Base-by-base conservation (phyloP, 2,329 filamentous ascomycete genomes). In the Phyllosticta citriasiana region DNA sequence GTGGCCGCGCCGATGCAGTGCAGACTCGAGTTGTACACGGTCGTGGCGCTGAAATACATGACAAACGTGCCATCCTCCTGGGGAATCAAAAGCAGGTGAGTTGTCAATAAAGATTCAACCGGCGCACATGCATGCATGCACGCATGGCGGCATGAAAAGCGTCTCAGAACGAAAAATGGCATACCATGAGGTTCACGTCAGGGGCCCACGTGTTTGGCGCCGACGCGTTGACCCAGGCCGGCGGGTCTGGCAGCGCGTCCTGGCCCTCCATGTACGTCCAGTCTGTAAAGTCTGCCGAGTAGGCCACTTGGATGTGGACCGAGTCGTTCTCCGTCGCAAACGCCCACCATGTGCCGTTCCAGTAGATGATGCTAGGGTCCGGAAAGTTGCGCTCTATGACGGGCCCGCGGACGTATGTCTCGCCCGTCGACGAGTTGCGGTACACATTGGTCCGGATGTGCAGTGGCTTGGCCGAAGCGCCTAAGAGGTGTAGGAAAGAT, bases 1-100 rank as follows among this genome's bases (percentile, higher is more conserved):
- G 78, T 75, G 2, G 84, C 84, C 2, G 77, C 77, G 53, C 84
- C 84, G 62, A 88, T 73, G 72, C 84, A 88, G 70, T 87, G 84
- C 19, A 54, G 57, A 7, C 65, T 67, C 2, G 72, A 64, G 52
- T 68, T 69, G 16, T 68, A 69, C 8, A 73, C 75, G 54, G 76
- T 73, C 65, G 79, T 73, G n/a, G 78, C 83, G 4, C 80, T 78
- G 69, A 83, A 86, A 73, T 86, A 86, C 74, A 87, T 78, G 53
- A 85, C 78, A 67, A 83, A 87, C 58, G 77, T 71, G 40, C 64
- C 65, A 60, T 66, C 40, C 16, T 57, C 60, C 55, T 57, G 50
- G 12, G 7, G 40, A 22, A 22, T 24, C 14, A n/a, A 24, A 1
- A 9, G 19, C 19, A 22, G 19, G 19, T 22, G 19, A 22, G 19